phyloP scores from a whole-genome alignment of 257 asterid species.

The Penstemon newberryi region DNA sequence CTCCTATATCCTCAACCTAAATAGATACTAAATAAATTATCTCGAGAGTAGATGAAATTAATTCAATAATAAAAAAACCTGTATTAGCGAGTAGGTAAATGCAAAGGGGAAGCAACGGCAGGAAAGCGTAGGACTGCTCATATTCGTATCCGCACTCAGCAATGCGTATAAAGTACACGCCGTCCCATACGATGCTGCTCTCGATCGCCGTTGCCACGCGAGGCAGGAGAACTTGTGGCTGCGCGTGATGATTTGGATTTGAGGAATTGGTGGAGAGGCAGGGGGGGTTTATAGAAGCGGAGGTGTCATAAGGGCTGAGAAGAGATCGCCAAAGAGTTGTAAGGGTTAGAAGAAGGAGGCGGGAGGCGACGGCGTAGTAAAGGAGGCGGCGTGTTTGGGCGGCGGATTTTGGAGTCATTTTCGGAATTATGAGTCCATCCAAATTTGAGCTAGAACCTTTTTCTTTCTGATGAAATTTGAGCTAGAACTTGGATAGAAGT shows the following conservation, averaged over 20 bases:
- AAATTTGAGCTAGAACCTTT: too few relatives aligned
- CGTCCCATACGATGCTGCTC: conserved; percentile 88
- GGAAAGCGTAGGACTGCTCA: conserved; percentile 87
- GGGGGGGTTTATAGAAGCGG: conserved; percentile 72
- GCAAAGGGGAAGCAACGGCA: conserved; percentile 89
- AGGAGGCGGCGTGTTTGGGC: conserved; percentile 39
- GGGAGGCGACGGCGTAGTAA: conserved; percentile 52
- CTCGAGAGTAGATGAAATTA: not conserved
- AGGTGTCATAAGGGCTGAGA: conserved; percentile 79
- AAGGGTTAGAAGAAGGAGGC: conserved; percentile 44
- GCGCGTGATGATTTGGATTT: conserved; percentile 16
- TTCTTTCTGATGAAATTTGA: too few relatives aligned
- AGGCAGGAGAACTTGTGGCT: conserved; percentile 46
- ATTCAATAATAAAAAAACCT: conserved; percentile 40
- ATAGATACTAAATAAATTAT: not conserved
- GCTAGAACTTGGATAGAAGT: too few relatives aligned
- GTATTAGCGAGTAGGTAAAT: conserved; percentile 62
- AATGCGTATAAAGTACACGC: conserved; percentile 78
- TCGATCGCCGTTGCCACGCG: conserved; percentile 58
- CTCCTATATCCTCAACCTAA: conserved; percentile 4
- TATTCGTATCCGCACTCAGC: conserved; percentile 93
- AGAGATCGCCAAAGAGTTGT: conserved; percentile 68
- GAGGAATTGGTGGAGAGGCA: conserved; percentile 52
- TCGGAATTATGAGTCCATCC: not conserved
- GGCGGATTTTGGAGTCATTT: conserved; percentile 30